phyloP scores from a whole-genome alignment of 2,329 filamentous ascomycete species.

The Karstenula rhodostoma region DNA sequence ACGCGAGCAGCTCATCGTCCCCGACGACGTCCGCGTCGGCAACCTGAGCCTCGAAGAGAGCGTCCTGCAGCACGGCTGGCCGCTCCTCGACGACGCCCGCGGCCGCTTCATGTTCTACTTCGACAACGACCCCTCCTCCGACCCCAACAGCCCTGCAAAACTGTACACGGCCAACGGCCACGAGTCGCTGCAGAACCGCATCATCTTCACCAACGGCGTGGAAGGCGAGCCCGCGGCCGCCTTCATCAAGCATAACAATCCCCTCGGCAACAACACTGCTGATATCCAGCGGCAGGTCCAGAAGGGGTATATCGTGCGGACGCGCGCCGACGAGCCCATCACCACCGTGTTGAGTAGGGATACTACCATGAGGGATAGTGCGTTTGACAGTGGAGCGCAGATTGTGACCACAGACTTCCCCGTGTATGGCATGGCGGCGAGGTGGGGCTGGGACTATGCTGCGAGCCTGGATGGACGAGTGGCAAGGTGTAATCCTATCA shows the following conservation, averaged over 20 bases:
- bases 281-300: conserved; percentile 56
- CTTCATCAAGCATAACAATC: conserved; percentile 61
- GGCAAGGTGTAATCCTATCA: conserved; percentile 50
- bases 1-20: conserved; percentile 53
- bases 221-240: conserved; percentile 58
- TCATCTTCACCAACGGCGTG: conserved; percentile 59
- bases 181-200: conserved; percentile 53
- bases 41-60: conserved; percentile 57
- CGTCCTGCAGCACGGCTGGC: conserved; percentile 59
- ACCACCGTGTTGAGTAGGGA: conserved; percentile 53
- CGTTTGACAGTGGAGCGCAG: conserved; percentile 59
- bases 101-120: conserved; percentile 61
- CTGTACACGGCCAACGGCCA: conserved; percentile 50
- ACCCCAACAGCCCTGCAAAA: conserved; percentile 43
- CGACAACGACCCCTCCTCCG: conserved; percentile 56
- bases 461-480: conserved; percentile 43
- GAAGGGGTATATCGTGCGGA: conserved; percentile 60
- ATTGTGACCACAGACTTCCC: conserved; percentile 61
- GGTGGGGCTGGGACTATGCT: conserved; percentile 59
- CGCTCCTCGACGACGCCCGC: conserved; percentile 53
- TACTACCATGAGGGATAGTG: conserved; percentile 53
- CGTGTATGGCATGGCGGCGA: conserved; percentile 55
- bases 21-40: conserved; percentile 56
- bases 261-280: conserved; percentile 43
- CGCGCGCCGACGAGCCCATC: conserved; percentile 57